Base-by-base conservation (phyloP, 331 rosid species). In the Arachis monticola region DNA sequence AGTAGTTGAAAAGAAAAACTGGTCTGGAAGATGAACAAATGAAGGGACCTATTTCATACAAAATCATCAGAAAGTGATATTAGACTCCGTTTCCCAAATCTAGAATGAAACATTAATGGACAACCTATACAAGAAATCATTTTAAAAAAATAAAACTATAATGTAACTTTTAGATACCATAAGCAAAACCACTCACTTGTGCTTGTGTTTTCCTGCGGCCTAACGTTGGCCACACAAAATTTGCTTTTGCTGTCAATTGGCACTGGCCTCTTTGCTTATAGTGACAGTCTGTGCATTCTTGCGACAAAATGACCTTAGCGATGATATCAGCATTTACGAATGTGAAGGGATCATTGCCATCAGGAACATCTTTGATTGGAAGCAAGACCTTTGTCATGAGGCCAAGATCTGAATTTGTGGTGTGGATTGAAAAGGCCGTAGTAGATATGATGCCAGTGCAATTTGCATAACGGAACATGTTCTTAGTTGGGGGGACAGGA, bases 401-500 rank as follows among this genome's bases (percentile, higher is more conserved):
- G 35, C 8, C n/a, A 47, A 72, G 47, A 60, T 35, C 11, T 0
- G 8, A 0, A 1, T 14, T 48, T 52, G 4, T 5, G 40, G 40
- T 2, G 40, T 5, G 40, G 40, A 3, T 0, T 22, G 0, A 0
- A 5, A 45, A 0, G 0, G 4, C 0, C 8, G 1, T 13, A 55
- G 10, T 4, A 65, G 66, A 61, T 2, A 60, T 73, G 1, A 9
- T 0, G 41, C 0, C 32, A 58, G 8, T 2, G 59, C 4, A 5
- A 7, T 5, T n/a, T 22, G 2, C 2, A 40, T 38, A 14, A 0
- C 10, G 48, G 2, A 0, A 4, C 6, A 73, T 10, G 35, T 8
- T 0, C 0, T 0, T 0, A 0, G 62, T 27, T 2, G 30, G 38
- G 5, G 10, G 12, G 47, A 55, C 4, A 27, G 2, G 59, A 44